A percentile compares a stretch with the other conserved stretches of the same genome.
Evolutionary conservation across 305 asterid species (phyloP).

Genomic region (Salvia sclarea): DNA sequence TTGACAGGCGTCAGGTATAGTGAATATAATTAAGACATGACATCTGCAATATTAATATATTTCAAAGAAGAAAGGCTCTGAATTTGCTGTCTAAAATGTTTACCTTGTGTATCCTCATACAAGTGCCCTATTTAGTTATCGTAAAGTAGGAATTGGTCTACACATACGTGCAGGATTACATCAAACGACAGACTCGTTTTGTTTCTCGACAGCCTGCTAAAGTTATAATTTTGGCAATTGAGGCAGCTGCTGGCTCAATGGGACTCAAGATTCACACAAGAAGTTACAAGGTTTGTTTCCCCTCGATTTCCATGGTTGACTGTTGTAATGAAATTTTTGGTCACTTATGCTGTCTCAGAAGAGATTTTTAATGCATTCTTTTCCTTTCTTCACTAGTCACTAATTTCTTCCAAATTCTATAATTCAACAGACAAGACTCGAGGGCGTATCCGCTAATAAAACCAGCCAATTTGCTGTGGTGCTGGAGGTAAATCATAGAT

Average conservation of each 20-base stretch:
- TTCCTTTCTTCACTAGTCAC: background rate
- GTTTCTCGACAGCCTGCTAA: constrained; percentile 87
- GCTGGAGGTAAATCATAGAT: constrained; percentile 60
- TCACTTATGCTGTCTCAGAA: constrained; percentile 13
- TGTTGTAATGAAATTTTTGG: constrained; percentile 1
- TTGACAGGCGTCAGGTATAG: constrained; percentile 89
- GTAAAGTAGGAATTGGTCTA: constrained; percentile 18
- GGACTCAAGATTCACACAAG: constrained; percentile 81
- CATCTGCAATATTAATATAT: background rate
- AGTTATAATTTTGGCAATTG: constrained; percentile 64
- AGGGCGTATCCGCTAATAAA: constrained; percentile 68
- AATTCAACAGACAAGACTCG: constrained; percentile 80
- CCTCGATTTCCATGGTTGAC: constrained; percentile 16
- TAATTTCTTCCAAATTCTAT: constrained; percentile 29
- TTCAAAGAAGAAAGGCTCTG: background rate
- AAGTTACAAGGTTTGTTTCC: constrained; percentile 67
- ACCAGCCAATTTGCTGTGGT: constrained; percentile 83
- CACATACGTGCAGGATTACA: constrained; percentile 58
- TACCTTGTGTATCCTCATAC: background rate
- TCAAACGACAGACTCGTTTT: constrained; percentile 93
- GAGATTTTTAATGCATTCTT: background rate
- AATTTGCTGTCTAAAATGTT: background rate
- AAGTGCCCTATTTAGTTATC: constrained; percentile 9
- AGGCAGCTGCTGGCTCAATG: constrained; percentile 76
- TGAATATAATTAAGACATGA: constrained; percentile 10